These are phyloP conservation scores for Apophysomyces sp. DNA, from an alignment of 371 early-diverging fungal genomes.

Conservation along the genomic window DNA sequence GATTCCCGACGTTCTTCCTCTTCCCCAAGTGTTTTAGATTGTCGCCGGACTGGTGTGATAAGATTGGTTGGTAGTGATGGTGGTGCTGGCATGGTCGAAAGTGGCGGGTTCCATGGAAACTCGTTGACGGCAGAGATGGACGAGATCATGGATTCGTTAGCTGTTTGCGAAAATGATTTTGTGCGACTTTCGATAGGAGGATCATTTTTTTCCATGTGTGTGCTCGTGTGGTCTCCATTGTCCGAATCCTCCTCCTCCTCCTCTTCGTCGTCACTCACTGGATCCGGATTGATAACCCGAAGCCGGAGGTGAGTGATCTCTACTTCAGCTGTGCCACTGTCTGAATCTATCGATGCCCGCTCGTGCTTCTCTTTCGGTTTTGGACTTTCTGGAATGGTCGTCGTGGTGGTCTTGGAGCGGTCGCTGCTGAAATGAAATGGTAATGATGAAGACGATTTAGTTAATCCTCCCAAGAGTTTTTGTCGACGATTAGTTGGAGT, in stretches of 20 bases:
- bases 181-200: neutral
- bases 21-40: conserved; percentile 5
- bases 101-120: neutral
- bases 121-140: conserved; percentile 7
- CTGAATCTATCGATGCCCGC: neutral
- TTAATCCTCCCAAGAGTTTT: neutral
- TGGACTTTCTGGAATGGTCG: neutral
- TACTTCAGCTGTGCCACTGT: neutral
- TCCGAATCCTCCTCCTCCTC: conserved; percentile 6
- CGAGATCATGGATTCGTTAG: neutral
- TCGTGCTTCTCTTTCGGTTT: neutral
- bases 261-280: conserved; percentile 8
- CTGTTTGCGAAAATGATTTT: neutral
- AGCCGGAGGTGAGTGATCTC: neutral
- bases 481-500: neutral
- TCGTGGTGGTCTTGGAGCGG: neutral
- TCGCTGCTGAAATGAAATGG: neutral
- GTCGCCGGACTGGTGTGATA: neutral
- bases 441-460: neutral
- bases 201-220: neutral
- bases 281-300: conserved; percentile 30
- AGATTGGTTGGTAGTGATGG: neutral
- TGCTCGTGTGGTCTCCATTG: neutral
- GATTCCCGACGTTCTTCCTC: neutral
- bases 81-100: neutral